phyloP scores from a whole-genome alignment of 2,329 filamentous ascomycete species.

The Sclerotinia nivalis region DNA sequence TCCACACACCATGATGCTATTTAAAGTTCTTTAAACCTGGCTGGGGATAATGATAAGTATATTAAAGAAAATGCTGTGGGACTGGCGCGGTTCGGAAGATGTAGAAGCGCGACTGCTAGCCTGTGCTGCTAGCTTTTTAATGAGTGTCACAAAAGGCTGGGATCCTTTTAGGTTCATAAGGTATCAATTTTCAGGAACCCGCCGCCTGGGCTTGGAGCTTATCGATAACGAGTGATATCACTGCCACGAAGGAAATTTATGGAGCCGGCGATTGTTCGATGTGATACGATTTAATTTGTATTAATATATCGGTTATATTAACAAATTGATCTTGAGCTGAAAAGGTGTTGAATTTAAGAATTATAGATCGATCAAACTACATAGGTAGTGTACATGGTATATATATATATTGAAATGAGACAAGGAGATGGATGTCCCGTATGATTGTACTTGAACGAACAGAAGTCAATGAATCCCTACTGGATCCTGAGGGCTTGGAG shows the following conservation, averaged over 20 bases:
- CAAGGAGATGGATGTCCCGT: too few species aligned
- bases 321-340: not conserved
- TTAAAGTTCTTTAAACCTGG: not conserved
- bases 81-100: slow-evolving; percentile 13
- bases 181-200: not conserved
- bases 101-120: slow-evolving; percentile 12
- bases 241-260: not conserved
- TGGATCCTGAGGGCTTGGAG: not conserved
- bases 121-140: not conserved
- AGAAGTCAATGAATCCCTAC: too few species aligned
- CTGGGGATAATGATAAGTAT: slow-evolving; percentile 17
- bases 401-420: too few species aligned
- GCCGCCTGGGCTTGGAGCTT: not conserved
- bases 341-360: not conserved
- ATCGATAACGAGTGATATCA: slow-evolving; percentile 18
- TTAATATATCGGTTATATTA: too few species aligned
- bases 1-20: slow-evolving; percentile 11
- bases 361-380: too few species aligned
- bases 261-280: not conserved
- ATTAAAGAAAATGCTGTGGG: slow-evolving; percentile 19
- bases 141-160: not conserved
- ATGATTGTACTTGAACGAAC: too few species aligned
- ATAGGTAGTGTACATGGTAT: too few species aligned
- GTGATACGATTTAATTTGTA: not conserved
- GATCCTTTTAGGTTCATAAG: not conserved